phyloP scores from a whole-genome alignment of 805 yeast species.

The Candida ipomoeae region DNA sequence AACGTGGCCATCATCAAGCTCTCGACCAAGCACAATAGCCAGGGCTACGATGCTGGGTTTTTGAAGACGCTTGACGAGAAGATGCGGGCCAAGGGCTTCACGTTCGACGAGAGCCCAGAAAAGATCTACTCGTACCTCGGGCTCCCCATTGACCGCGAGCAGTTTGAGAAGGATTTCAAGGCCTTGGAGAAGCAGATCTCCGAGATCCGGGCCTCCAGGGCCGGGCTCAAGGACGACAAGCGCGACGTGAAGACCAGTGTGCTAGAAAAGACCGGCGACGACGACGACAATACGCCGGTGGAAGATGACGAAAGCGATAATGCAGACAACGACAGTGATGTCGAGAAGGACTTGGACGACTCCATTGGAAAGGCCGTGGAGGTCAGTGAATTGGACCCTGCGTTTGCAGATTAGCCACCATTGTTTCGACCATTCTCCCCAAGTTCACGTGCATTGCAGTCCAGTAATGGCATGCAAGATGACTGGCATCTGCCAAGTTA shows the following conservation, averaged over 20 bases:
- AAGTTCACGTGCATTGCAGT: not conserved
- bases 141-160: constrained; percentile 11
- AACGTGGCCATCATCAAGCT: constrained; percentile 18
- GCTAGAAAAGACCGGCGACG: constrained; percentile 4
- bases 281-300: constrained; percentile 6
- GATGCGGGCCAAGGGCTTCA: constrained; percentile 16
- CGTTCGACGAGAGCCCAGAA: constrained; percentile 15
- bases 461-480: too few relatives aligned
- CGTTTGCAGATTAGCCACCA: constrained; percentile 16
- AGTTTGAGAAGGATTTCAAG: constrained; percentile 15
- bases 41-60: constrained; percentile 12
- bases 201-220: constrained; percentile 10
- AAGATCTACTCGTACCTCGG: constrained; percentile 11
- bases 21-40: constrained; percentile 11
- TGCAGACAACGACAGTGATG: constrained; percentile 2
- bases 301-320: constrained; percentile 11
- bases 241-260: constrained; percentile 10
- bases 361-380: constrained; percentile 5
- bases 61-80: constrained; percentile 14
- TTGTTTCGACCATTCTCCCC: too few relatives aligned
- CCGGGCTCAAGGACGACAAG: constrained; percentile 3
- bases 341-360: constrained; percentile 4
- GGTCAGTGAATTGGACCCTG: constrained; percentile 22
- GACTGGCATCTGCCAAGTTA: not conserved
- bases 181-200: constrained; percentile 12